Base-by-base conservation (phyloP, 768 basidiomycete species). In the Paxillus involutus region DNA sequence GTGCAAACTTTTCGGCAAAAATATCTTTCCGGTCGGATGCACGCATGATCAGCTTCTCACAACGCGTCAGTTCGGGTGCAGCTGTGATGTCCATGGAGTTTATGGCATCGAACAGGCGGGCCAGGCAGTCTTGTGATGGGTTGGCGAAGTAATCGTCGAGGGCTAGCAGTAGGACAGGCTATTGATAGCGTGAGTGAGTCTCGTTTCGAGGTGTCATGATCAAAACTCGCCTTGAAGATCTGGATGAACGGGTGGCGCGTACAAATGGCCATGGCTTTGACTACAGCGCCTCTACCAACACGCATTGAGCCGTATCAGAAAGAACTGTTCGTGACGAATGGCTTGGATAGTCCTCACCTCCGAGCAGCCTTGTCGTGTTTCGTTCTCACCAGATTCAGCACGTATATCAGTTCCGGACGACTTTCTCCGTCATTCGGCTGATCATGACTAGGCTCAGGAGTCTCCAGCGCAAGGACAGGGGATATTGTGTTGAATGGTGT, bases 231-330 rank as follows among this genome's bases (percentile, higher is more conserved):
- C 81, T 96, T 94, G 81, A 94, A 97, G 60, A 97, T 91, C 63
- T 97, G 93, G 54, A 98, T 94, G 69, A 89, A 97, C 0, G 95
- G 93, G 71, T 94, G 89, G 33, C 88, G 84, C 1, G 93, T 95
- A 66, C 91, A 94, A 57, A 98, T 90, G 21, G 95, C 95, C 73
- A 98, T 80, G 2, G 95, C 94, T 72, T 97, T 91, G 54, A 97
- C 94, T 56, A 90, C 83, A 0, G 95, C 95, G 49, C 95, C 95
- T 75, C 95, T 95, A 60, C 35, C 48, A 40, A 40, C 44, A 47
- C 42, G 17, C 19, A 37, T 43, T 47, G 43, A 37, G 47, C 51
- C 51, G 51, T 26, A 52, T 64, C 41, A 65, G 63, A 50, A 26
- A 39, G 0, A 5, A n/a, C 3, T 35, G 6, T 12, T 29, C 12